Conservation (phyloP, 495 filamentous ascomycete genomes). For the Tuber magnatum region DNA sequence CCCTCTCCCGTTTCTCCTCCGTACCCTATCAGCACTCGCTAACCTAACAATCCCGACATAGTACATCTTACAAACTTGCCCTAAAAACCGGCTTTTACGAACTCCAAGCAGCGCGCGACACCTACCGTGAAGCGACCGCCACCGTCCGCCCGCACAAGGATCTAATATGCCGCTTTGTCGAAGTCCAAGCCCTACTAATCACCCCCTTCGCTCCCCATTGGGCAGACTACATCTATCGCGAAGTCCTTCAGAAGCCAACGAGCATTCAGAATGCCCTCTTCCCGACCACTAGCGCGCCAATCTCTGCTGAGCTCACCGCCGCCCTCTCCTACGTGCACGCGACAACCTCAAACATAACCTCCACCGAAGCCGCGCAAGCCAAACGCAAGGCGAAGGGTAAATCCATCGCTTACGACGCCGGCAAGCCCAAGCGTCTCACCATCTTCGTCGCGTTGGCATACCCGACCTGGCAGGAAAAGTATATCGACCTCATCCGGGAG, state of each 20-base stretch:
- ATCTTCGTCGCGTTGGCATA: slow-evolving; percentile 72
- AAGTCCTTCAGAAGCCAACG: slow-evolving; percentile 66
- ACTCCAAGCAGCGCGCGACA: slow-evolving; percentile 75
- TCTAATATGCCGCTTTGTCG: slow-evolving; percentile 66
- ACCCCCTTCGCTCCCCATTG: slow-evolving; percentile 84
- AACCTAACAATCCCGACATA: slow-evolving; percentile 38
- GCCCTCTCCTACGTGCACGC: slow-evolving; percentile 70
- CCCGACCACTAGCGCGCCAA: slow-evolving; percentile 60
- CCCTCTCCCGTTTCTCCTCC: background rate
- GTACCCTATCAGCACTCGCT: slow-evolving; percentile 21
- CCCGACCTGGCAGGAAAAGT: slow-evolving; percentile 85
- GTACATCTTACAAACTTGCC: slow-evolving; percentile 77
- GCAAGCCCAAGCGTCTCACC: slow-evolving; percentile 82
- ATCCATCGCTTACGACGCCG: slow-evolving; percentile 68
- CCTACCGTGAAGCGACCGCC: slow-evolving; percentile 74
- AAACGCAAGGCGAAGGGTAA: slow-evolving; percentile 91
- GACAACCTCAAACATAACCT: slow-evolving; percentile 71
- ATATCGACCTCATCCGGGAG: slow-evolving; percentile 71
- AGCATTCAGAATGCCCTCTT: slow-evolving; percentile 74
- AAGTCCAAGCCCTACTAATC: slow-evolving; percentile 76
- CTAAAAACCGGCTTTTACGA: slow-evolving; percentile 88
- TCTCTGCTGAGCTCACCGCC: slow-evolving; percentile 58
- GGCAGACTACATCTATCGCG: slow-evolving; percentile 87
- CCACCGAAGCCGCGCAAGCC: slow-evolving; percentile 69
- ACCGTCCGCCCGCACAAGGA: slow-evolving; percentile 77